These are phyloP conservation scores for Baudoinia panamericana DNA, from an alignment of 495 filamentous ascomycete species.

Conservation along the genomic window DNA sequence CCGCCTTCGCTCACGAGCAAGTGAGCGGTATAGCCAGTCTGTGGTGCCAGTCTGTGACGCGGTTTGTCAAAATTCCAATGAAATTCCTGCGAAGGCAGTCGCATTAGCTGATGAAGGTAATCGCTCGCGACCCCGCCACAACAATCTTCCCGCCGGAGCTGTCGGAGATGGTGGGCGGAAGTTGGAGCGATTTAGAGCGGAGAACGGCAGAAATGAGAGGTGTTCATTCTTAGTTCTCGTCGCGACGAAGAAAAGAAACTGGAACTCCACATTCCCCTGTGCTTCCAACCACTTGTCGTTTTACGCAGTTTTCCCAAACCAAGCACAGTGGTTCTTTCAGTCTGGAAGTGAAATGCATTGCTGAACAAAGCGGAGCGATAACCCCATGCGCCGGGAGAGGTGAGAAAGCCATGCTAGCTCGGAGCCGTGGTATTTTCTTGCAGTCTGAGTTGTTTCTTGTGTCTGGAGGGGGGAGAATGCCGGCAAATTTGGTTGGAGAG, in stretches of 20 bases:
- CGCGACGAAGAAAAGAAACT: background rate
- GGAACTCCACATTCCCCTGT: background rate
- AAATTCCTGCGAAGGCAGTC: conserved; percentile 22
- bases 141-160: background rate
- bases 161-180: background rate
- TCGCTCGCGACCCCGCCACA: background rate
- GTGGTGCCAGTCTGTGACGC: conserved; percentile 7
- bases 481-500: background rate
- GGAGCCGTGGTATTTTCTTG: conserved; percentile 3
- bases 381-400: conserved; percentile 16
- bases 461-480: background rate
- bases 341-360: conserved; percentile 4
- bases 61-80: conserved; percentile 6
- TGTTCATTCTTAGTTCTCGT: conserved; percentile 14
- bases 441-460: conserved; percentile 7
- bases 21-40: conserved; percentile 7
- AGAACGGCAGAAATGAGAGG: background rate
- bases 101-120: conserved; percentile 20
- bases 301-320: background rate
- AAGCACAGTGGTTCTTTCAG: background rate
- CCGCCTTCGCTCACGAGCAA: conserved; percentile 4
- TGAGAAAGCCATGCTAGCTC: conserved; percentile 18
- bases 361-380: conserved; percentile 6
- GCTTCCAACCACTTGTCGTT: conserved; percentile 1
- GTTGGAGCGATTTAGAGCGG: conserved; percentile 1